phyloP scores from a whole-genome alignment of 2,329 filamentous ascomycete genomes.

The Coniochaeta sp. region DNA sequence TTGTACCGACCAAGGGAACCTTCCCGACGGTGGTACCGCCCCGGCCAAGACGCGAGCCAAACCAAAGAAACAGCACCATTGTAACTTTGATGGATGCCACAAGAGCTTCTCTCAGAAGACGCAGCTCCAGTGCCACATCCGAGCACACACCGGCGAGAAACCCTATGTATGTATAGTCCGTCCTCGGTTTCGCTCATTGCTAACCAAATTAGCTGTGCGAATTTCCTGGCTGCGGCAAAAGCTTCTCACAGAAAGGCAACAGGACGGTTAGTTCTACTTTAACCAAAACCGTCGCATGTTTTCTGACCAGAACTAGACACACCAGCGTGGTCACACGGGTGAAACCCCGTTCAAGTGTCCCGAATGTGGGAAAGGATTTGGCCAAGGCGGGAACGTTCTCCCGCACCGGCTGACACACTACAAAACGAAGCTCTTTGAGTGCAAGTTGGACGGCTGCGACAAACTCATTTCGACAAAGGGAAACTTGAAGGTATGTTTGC shows the following conservation, averaged over 20 bases:
- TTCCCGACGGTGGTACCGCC: background rate
- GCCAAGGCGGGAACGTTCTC: constrained; percentile 77
- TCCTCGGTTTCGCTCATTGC: background rate
- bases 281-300: background rate
- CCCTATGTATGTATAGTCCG: constrained; percentile 63
- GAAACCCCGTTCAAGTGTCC: constrained; percentile 79
- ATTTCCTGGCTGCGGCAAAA: constrained; percentile 64
- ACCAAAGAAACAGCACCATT: constrained; percentile 62
- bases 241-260: constrained; percentile 66
- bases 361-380: constrained; percentile 73
- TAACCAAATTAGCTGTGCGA: constrained; percentile 49
- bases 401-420: constrained; percentile 78
- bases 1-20: background rate
- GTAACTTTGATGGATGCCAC: constrained; percentile 64
- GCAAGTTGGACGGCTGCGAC: constrained; percentile 73
- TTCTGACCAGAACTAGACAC: constrained; percentile 49
- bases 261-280: background rate
- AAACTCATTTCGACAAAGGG: constrained; percentile 76
- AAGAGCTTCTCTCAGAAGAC: constrained; percentile 90
- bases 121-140: constrained; percentile 81
- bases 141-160: constrained; percentile 83
- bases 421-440: constrained; percentile 70
- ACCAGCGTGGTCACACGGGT: constrained; percentile 80
- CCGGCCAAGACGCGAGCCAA: constrained; percentile 8
- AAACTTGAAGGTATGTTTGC: constrained; percentile 68